Evolutionary conservation across 345 rosid genomes (phyloP).

Genomic region (Corchorus olitorius): DNA sequence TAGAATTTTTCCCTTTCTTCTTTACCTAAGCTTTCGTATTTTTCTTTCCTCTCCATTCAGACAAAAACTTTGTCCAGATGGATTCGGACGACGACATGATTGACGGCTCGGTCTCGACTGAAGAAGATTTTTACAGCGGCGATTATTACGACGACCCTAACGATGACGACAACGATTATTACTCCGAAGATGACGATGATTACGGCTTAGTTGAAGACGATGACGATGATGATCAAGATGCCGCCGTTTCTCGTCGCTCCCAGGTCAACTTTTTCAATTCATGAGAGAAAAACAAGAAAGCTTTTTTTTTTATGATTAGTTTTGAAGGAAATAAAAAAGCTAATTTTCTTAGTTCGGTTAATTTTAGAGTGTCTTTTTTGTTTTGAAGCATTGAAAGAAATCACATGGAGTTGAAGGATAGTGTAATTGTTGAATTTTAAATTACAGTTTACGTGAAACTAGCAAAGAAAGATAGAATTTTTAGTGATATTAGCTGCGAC

Average conservation of each 20-base stretch:
- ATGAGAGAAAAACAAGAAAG: background rate
- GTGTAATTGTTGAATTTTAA: too few species aligned
- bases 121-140: slow-evolving; percentile 60
- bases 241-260: slow-evolving; percentile 41
- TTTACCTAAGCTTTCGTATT: background rate
- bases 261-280: slow-evolving; percentile 43
- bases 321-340: too few species aligned
- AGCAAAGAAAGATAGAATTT: too few species aligned
- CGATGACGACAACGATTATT: slow-evolving; percentile 43
- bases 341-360: too few species aligned
- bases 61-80: slow-evolving; percentile 36
- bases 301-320: background rate
- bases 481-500: too few species aligned
- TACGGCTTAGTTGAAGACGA: slow-evolving; percentile 41
- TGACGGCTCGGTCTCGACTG: slow-evolving; percentile 56
- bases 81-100: slow-evolving; percentile 76
- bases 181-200: slow-evolving; percentile 33
- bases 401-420: too few species aligned
- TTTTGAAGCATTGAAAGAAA: too few species aligned
- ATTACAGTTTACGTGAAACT: too few species aligned
- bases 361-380: too few species aligned
- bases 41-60: background rate
- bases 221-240: slow-evolving; percentile 62
- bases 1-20: background rate
- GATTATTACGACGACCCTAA: slow-evolving; percentile 34